Conservation (phyloP, 306 rosid genomes). For the Pueraria montana region DNA sequence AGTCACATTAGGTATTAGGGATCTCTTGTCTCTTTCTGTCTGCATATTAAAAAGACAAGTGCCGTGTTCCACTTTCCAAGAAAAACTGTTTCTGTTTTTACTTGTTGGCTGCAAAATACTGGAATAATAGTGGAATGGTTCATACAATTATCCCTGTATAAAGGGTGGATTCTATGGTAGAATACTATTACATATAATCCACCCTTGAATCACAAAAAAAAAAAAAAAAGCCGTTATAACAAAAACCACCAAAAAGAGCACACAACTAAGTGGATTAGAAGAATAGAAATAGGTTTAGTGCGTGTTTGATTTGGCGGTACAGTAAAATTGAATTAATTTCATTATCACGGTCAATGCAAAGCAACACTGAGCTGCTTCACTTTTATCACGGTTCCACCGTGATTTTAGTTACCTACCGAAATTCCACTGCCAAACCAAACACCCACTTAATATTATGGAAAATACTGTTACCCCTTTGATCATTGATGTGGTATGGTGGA, state of each 20-base stretch:
- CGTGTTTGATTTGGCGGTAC: too few relatives aligned
- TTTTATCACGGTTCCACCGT: too few relatives aligned
- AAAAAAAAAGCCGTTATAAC: background rate
- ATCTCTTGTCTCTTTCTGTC: background rate
- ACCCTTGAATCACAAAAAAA: background rate
- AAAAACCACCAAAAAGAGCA: background rate
- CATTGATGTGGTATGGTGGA: background rate
- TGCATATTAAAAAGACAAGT: background rate
- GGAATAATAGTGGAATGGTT: background rate
- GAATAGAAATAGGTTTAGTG: background rate
- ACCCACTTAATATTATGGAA: too few relatives aligned
- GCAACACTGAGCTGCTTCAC: too few relatives aligned
- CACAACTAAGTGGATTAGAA: background rate
- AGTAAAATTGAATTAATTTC: too few relatives aligned
- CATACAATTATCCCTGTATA: background rate
- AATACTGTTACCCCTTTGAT: background rate
- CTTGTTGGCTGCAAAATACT: background rate
- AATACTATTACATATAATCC: background rate
- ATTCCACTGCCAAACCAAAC: too few relatives aligned
- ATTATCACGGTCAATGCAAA: too few relatives aligned
- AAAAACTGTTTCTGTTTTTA: background rate
- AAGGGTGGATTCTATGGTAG: background rate
- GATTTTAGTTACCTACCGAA: too few relatives aligned
- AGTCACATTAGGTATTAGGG: background rate
- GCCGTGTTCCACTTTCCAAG: background rate